Percentiles rank a stretch among this genome's conserved stretches.
Conservation (phyloP, 2,329 filamentous ascomycete genomes). For the Trichoderma sp. region DNA sequence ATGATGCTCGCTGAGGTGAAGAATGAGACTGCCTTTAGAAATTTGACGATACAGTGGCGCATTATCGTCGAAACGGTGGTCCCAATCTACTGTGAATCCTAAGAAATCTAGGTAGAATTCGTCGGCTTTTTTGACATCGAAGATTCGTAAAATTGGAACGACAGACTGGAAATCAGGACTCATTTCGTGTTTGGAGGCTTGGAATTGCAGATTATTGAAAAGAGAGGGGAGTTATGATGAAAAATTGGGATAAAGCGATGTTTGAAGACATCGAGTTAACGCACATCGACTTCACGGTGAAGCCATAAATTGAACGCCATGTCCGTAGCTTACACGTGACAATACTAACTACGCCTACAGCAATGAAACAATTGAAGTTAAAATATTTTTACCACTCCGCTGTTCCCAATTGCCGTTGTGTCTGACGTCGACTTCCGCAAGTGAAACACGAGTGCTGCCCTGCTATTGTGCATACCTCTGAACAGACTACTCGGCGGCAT, state of each 20-base stretch:
- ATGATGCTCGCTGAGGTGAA: slow-evolving; percentile 26
- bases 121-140: slow-evolving; percentile 27
- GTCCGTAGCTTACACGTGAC: not conserved
- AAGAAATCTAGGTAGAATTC: slow-evolving; percentile 27
- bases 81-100: slow-evolving; percentile 27
- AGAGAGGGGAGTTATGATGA: rapidly evolving
- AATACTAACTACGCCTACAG: not conserved
- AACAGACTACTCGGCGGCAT: not conserved
- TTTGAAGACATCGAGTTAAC: not conserved
- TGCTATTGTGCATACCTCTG: not conserved
- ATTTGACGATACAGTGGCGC: slow-evolving; percentile 27
- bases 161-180: slow-evolving; percentile 20
- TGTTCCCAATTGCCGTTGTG: not conserved
- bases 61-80: slow-evolving; percentile 26
- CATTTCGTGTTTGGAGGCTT: not conserved
- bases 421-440: not conserved
- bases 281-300: not conserved
- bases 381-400: not conserved
- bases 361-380: too few relatives aligned
- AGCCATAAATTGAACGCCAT: not conserved
- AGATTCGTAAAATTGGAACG: slow-evolving; percentile 27
- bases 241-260: not conserved
- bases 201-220: too few relatives aligned
- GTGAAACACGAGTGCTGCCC: not conserved
- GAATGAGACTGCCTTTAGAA: slow-evolving; percentile 20